These are phyloP conservation scores for Holtermanniella nyarrowii DNA, from an alignment of 768 basidiomycete species.

Conservation along the genomic window DNA sequence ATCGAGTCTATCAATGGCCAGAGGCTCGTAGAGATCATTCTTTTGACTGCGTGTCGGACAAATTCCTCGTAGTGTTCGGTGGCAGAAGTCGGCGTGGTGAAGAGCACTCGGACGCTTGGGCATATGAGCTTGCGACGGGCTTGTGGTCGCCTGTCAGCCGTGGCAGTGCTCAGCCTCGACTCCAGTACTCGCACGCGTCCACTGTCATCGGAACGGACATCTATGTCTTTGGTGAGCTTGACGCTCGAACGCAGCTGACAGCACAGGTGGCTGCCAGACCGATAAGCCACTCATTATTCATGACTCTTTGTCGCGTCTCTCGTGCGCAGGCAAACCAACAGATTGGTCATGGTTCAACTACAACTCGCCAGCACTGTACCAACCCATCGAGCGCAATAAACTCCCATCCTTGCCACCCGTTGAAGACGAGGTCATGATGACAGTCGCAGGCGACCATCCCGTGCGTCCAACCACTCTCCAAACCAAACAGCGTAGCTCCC, in stretches of 20 bases:
- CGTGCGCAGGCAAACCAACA: not conserved
- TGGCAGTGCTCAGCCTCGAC: not conserved
- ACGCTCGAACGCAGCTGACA: not conserved
- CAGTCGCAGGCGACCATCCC: too few species aligned
- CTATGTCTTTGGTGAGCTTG: not conserved
- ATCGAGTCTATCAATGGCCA: too few species aligned
- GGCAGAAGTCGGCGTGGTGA: not conserved
- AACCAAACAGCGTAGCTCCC: not conserved
- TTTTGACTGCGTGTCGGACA: not conserved
- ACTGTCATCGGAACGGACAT: not conserved
- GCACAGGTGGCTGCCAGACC: slow-evolving; percentile 1
- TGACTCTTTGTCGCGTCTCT: not conserved
- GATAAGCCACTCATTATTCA: not conserved
- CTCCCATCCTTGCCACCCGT: not conserved
- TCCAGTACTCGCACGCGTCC: not conserved
- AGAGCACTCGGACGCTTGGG: slow-evolving; percentile 1
- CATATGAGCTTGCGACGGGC: not conserved
- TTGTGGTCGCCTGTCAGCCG: not conserved
- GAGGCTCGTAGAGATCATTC: not conserved
- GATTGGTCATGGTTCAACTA: not conserved
- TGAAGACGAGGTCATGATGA: too few species aligned
- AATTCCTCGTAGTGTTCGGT: not conserved
- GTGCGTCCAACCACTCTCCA: not conserved
- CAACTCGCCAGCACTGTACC: not conserved
- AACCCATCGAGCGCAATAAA: not conserved